Conservation (phyloP, 2,329 filamentous ascomycete species). For the Aurifilum marmelostoma region DNA sequence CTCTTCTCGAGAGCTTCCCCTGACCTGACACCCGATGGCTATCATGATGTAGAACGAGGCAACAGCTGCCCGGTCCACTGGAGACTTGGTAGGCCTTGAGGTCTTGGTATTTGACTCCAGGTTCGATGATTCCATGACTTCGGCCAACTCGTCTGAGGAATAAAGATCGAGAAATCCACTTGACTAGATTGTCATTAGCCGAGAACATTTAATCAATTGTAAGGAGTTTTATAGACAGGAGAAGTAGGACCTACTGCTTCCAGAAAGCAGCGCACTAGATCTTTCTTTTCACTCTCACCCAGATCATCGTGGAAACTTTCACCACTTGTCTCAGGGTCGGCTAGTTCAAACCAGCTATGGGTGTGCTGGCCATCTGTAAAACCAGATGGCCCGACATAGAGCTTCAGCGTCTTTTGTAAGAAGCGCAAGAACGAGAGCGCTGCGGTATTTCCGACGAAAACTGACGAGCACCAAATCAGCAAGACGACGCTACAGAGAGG, state of each 20-base stretch:
- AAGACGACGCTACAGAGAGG: background rate
- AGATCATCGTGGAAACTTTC: slow-evolving; percentile 10
- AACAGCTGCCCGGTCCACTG: slow-evolving; percentile 12
- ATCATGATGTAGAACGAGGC: slow-evolving; percentile 29
- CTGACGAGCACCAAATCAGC: slow-evolving; percentile 1
- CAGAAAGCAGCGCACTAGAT: slow-evolving; percentile 12
- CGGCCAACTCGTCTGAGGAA: slow-evolving; percentile 15
- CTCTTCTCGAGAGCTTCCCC: slow-evolving; percentile 26
- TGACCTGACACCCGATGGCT: slow-evolving; percentile 33
- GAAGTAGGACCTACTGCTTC: slow-evolving; percentile 18
- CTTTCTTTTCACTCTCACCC: slow-evolving; percentile 3
- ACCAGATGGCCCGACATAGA: slow-evolving; percentile 23
- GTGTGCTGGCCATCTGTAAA: slow-evolving; percentile 24
- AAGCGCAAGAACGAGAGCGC: slow-evolving; percentile 24
- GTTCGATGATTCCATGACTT: slow-evolving; percentile 10
- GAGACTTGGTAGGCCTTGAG: background rate
- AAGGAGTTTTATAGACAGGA: no score
- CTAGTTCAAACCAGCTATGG: slow-evolving; percentile 21
- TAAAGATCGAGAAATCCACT: slow-evolving; percentile 24
- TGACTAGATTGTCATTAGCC: background rate
- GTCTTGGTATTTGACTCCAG: background rate
- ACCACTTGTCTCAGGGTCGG: slow-evolving; percentile 12
- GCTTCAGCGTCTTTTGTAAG: slow-evolving; percentile 22
- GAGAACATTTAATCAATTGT: no score
- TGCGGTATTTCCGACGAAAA: slow-evolving; percentile 26